Evolutionary conservation across 768 basidiomycete genomes (phyloP).

Genomic region (Dentipellis fragilis): DNA sequence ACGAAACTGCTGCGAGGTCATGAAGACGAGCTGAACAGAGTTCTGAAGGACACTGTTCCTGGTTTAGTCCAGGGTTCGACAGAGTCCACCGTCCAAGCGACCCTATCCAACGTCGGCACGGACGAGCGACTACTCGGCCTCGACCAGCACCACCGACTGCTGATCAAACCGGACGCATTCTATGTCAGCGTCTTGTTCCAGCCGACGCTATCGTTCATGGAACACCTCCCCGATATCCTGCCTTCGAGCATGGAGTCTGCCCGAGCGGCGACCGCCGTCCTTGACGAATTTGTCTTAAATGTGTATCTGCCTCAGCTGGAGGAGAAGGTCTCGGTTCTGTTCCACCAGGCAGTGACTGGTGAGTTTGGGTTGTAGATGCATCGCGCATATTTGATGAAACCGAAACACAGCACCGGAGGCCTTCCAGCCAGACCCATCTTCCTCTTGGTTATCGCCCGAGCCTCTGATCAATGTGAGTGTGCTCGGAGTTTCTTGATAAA

Average conservation of each 20-base stretch:
- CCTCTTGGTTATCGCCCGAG: slow-evolving; percentile 49
- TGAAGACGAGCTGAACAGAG: slow-evolving; percentile 77
- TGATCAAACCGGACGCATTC: slow-evolving; percentile 88
- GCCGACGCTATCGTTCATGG: slow-evolving; percentile 80
- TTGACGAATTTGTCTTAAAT: slow-evolving; percentile 89
- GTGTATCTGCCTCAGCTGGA: slow-evolving; percentile 93
- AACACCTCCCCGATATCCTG: slow-evolving; percentile 58
- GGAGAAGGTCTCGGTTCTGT: slow-evolving; percentile 81
- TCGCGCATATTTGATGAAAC: slow-evolving; percentile 1
- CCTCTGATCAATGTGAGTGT: slow-evolving; percentile 63
- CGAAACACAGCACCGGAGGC: slow-evolving; percentile 62
- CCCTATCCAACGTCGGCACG: slow-evolving; percentile 47
- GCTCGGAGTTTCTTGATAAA: neutral
- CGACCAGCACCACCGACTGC: slow-evolving; percentile 73
- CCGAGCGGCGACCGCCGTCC: slow-evolving; percentile 55
- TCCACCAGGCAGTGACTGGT: slow-evolving; percentile 81
- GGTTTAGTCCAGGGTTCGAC: slow-evolving; percentile 73
- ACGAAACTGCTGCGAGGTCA: slow-evolving; percentile 59
- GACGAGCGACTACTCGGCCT: slow-evolving; percentile 68
- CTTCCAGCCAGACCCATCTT: slow-evolving; percentile 74
- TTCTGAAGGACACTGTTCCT: slow-evolving; percentile 86
- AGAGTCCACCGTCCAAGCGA: slow-evolving; percentile 54
- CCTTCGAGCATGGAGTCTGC: slow-evolving; percentile 63
- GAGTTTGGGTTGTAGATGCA: slow-evolving; percentile 10
- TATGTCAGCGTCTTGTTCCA: slow-evolving; percentile 93